A percentile compares a stretch with the other conserved stretches of the same genome.
These are phyloP conservation scores for Ceratobasidium sp. DNA, from an alignment of 1,284 basidiomycete genomes.

Conservation along the genomic window DNA sequence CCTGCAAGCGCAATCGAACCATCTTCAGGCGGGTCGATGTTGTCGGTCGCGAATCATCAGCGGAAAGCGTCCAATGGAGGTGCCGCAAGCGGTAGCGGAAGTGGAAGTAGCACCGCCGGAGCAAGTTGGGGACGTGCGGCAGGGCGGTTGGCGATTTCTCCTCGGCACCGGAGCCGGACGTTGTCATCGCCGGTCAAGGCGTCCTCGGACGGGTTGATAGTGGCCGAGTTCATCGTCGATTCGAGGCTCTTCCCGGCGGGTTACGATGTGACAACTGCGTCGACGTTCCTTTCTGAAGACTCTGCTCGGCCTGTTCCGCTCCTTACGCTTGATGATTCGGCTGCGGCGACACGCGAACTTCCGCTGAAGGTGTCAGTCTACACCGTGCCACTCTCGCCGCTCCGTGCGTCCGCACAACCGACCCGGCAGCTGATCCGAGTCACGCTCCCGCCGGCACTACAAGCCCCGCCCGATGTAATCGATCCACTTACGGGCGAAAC, in stretches of 20 bases:
- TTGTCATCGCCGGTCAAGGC: constrained; percentile 48
- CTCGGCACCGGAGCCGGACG: constrained; percentile 46
- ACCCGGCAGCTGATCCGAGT: constrained; percentile 79
- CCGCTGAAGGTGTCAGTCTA: constrained; percentile 52
- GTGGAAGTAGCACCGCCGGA: background rate
- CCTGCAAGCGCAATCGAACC: constrained; percentile 37
- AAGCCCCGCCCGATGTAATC: constrained; percentile 65
- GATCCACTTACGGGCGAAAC: constrained; percentile 84
- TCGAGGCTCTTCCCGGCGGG: constrained; percentile 77
- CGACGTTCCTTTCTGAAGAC: constrained; percentile 44
- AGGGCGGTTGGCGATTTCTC: background rate
- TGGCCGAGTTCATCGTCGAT: constrained; percentile 79
- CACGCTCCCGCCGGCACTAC: constrained; percentile 80
- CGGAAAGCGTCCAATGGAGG: constrained; percentile 16
- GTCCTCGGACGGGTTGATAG: constrained; percentile 63
- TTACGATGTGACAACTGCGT: constrained; percentile 62
- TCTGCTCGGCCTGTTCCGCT: constrained; percentile 58
- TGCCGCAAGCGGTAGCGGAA: background rate
- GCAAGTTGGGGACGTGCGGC: constrained; percentile 35
- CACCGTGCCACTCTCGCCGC: constrained; percentile 79
- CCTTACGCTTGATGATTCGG: constrained; percentile 42
- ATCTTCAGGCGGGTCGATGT: constrained; percentile 8
- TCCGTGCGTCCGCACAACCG: constrained; percentile 56
- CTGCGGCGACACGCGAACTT: constrained; percentile 48
- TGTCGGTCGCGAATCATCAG: constrained; percentile 2